A percentile compares a stretch with the other conserved stretches of the same genome.
phyloP scores from a whole-genome alignment of 73 alveolate genomes.

The Tetrahymena malaccensis region DNA sequence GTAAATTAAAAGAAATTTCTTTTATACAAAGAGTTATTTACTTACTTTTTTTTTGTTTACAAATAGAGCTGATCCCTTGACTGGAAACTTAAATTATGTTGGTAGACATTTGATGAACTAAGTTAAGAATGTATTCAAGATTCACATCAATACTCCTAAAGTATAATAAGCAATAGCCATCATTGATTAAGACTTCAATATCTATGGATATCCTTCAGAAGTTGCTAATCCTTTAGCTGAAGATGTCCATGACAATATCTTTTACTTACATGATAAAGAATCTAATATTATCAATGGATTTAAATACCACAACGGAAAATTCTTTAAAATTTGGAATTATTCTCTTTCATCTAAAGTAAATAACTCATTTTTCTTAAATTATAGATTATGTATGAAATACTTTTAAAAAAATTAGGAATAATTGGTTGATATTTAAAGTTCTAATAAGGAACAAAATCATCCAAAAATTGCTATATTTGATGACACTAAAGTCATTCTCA shows the following conservation, averaged over 20 bases:
- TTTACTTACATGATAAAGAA: neutral
- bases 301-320: neutral
- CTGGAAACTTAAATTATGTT: neutral
- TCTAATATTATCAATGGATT: neutral
- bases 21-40: neutral
- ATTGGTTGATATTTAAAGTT: neutral
- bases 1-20: neutral
- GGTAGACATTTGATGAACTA: neutral
- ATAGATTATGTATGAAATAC: too few relatives aligned
- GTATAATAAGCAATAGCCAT: neutral
- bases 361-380: too few relatives aligned
- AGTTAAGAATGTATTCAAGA: neutral
- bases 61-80: neutral
- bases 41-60: too few relatives aligned
- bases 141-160: neutral
- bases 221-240: neutral
- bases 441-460: neutral
- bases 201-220: neutral
- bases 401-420: neutral
- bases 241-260: neutral
- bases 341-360: neutral
- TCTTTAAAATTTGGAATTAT: neutral
- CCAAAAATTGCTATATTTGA: slow-evolving; percentile 40
- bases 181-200: neutral
- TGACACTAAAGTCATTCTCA: slow-evolving; percentile 28